Evolutionary conservation across 208 protist species (phyloP).

Genomic region (Trypanosoma rangeli): DNA sequence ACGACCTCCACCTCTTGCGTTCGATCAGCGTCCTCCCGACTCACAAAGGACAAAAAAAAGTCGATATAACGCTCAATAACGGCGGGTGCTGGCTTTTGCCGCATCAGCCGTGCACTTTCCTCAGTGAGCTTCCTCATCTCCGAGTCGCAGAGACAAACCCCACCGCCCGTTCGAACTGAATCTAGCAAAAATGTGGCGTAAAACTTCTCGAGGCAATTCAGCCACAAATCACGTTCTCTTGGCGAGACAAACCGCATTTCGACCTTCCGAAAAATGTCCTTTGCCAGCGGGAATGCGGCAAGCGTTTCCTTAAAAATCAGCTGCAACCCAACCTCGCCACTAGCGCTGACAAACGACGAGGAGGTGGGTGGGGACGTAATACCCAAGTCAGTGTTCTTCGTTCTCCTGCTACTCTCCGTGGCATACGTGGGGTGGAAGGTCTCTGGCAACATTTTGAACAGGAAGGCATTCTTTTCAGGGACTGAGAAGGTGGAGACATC

Average conservation of each 20-base stretch:
- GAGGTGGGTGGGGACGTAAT: neutral
- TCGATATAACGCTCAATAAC: conserved; percentile 44
- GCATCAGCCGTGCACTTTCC: conserved; percentile 18
- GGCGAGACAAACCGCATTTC: conserved; percentile 49
- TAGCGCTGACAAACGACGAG: conserved; percentile 32
- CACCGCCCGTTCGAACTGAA: conserved; percentile 46
- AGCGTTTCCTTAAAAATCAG: conserved; percentile 42
- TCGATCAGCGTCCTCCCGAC: conserved; percentile 4
- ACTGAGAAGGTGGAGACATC: conserved; percentile 52
- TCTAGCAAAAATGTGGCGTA: conserved; percentile 51
- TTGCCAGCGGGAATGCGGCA: neutral
- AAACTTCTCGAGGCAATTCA: conserved; percentile 41
- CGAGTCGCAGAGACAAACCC: conserved; percentile 5
- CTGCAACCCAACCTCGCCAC: conserved; percentile 49
- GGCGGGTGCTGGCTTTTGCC: conserved; percentile 12
- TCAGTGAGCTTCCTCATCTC: conserved; percentile 18
- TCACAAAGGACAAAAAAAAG: conserved; percentile 51
- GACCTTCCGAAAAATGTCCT: conserved; percentile 34
- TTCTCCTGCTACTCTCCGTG: neutral
- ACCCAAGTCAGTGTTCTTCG: neutral
- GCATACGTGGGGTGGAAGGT: conserved; percentile 11
- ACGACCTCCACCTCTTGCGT: neutral
- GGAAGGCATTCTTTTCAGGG: conserved; percentile 42
- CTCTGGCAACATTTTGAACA: conserved; percentile 40
- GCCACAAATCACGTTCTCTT: conserved; percentile 44